Evolutionary conservation across 768 basidiomycete genomes (phyloP).

Genomic region (Terana coerulea): DNA sequence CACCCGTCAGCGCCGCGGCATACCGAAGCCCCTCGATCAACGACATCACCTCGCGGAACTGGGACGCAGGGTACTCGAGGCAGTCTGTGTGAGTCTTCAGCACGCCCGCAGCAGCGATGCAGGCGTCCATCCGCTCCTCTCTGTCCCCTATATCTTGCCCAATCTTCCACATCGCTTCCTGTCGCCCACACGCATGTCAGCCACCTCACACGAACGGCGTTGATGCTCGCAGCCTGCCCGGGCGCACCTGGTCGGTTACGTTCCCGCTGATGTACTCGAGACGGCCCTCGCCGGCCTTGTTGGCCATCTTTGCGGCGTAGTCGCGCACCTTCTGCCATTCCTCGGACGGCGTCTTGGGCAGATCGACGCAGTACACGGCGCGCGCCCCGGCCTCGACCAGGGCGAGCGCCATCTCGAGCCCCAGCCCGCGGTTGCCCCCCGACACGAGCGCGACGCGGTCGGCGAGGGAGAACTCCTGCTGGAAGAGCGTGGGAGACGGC

Average conservation of each 20-base stretch:
- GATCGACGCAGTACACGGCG: conserved; percentile 66
- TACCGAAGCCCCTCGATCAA: too few relatives aligned
- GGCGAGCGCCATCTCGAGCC: conserved; percentile 80
- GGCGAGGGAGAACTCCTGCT: conserved; percentile 27
- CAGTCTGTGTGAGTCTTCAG: conserved; percentile 53
- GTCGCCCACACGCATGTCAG: not conserved
- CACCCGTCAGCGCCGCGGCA: too few relatives aligned
- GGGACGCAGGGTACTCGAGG: conserved; percentile 58
- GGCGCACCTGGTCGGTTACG: conserved; percentile 56
- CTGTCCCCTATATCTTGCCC: conserved; percentile 57
- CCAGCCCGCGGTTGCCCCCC: conserved; percentile 50
- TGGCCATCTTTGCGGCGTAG: conserved; percentile 31
- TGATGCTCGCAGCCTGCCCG: conserved; percentile 16
- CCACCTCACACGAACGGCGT: too few relatives aligned
- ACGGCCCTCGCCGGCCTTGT: conserved; percentile 26
- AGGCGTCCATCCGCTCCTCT: conserved; percentile 71
- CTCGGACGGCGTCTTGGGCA: conserved; percentile 49
- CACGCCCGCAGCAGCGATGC: conserved; percentile 76
- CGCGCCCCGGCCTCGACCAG: conserved; percentile 67
- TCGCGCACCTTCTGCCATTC: conserved; percentile 56
- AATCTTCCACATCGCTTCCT: conserved; percentile 42
- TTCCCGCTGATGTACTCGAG: conserved; percentile 63
- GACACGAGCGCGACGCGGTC: conserved; percentile 36
- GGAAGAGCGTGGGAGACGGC: conserved; percentile 22
- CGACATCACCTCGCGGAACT: conserved; percentile 54